Evolutionary conservation across 495 filamentous ascomycete genomes (phyloP).

Genomic region (Tuber aestivum): DNA sequence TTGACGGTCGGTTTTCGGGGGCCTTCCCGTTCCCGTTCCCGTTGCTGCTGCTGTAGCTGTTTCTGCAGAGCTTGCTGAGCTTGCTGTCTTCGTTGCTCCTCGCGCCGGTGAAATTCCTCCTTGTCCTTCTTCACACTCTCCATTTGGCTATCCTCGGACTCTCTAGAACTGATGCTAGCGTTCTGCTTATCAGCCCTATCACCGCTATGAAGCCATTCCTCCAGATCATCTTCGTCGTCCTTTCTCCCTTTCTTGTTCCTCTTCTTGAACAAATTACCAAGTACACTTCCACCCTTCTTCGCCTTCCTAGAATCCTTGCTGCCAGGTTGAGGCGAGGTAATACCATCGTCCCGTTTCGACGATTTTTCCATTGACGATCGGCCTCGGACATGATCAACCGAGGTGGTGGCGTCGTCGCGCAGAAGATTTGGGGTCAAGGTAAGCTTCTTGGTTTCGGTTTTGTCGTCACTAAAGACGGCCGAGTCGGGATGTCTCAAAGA

Average conservation of each 20-base stretch:
- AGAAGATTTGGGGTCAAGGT: constrained; percentile 92
- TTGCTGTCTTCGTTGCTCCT: constrained; percentile 29
- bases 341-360: constrained; percentile 23
- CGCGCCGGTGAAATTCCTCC: constrained; percentile 26
- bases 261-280: constrained; percentile 94
- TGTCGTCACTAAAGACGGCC: constrained; percentile 89
- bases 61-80: constrained; percentile 24
- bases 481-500: constrained; percentile 42
- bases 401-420: constrained; percentile 52
- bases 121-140: constrained; percentile 31
- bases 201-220: constrained; percentile 40
- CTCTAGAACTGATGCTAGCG: constrained; percentile 52
- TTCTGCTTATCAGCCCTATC: constrained; percentile 52
- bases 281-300: constrained; percentile 84
- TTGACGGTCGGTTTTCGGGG: constrained; percentile 21
- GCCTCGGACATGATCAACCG: constrained; percentile 47
- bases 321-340: constrained; percentile 35
- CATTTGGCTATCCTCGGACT: constrained; percentile 47
- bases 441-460: constrained; percentile 91
- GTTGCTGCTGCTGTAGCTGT: constrained; percentile 20
- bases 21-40: constrained; percentile 19
- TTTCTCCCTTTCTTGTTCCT: constrained; percentile 71
- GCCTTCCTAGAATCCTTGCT: constrained; percentile 77
- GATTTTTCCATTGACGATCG: constrained; percentile 53
- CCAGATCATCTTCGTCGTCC: constrained; percentile 60